Evolutionary conservation across 2,329 filamentous ascomycete genomes (phyloP).

Genomic region (Sporothrix globosa): DNA sequence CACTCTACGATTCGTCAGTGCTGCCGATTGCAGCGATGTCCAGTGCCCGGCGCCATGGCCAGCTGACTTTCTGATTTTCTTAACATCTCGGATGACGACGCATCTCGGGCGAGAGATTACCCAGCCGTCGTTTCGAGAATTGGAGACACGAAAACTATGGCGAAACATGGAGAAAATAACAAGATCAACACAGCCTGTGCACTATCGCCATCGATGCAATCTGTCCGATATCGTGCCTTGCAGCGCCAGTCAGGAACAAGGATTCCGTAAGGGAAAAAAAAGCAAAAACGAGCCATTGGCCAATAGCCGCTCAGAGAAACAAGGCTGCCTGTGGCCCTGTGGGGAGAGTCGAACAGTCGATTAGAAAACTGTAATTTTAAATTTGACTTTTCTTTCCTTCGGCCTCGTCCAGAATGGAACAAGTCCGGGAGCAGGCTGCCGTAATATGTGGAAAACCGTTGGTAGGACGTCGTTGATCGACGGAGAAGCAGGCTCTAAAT

Average conservation of each 20-base stretch:
- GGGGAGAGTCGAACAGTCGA: neutral
- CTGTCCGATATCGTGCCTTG: neutral
- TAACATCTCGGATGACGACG: neutral
- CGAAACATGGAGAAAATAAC: neutral
- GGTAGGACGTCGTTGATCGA: slow-evolving; percentile 8
- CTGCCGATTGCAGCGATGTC: slow-evolving; percentile 23
- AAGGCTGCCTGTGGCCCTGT: slow-evolving; percentile 24
- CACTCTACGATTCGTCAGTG: neutral
- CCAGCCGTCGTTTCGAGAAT: neutral
- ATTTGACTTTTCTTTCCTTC: neutral
- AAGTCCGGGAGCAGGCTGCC: slow-evolving; percentile 13
- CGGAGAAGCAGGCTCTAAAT: neutral
- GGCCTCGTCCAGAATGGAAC: neutral
- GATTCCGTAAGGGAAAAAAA: neutral
- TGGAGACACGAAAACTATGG: too few species aligned
- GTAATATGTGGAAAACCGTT: neutral
- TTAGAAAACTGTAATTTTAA: slow-evolving; percentile 16
- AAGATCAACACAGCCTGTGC: slow-evolving; percentile 6
- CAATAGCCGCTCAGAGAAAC: slow-evolving; percentile 21
- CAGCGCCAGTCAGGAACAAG: neutral
- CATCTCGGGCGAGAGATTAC: slow-evolving; percentile 15
- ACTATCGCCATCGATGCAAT: neutral
- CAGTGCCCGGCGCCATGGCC: neutral
- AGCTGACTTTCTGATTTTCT: neutral
- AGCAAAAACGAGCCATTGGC: slow-evolving; percentile 15